Conservation (phyloP, 768 basidiomycete genomes). For the Royoungia palumana region DNA sequence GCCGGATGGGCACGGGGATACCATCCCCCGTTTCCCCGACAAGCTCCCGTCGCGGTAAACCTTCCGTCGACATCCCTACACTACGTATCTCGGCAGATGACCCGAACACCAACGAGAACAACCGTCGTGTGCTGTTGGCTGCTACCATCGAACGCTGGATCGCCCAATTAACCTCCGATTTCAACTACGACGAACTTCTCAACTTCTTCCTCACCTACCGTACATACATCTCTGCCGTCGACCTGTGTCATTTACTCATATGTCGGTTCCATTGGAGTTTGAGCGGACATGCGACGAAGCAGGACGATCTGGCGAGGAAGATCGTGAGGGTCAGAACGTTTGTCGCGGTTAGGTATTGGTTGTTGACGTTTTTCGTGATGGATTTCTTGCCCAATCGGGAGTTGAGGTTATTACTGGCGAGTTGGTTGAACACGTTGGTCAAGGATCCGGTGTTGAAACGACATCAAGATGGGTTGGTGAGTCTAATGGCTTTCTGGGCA, state of each 20-base stretch:
- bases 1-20: conserved; percentile 30
- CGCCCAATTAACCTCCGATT: conserved; percentile 81
- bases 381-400: conserved; percentile 84
- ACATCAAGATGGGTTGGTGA: conserved; percentile 68
- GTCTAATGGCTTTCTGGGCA: conserved; percentile 22
- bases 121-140: conserved; percentile 61
- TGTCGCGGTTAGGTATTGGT: conserved; percentile 87
- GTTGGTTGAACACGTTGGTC: conserved; percentile 78
- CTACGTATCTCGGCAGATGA: conserved; percentile 22
- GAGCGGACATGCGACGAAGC: conserved; percentile 28
- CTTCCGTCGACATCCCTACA: conserved; percentile 27
- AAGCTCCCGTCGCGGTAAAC: conserved; percentile 35
- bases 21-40: conserved; percentile 32
- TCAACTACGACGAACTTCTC: conserved; percentile 83
- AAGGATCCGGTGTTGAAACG: conserved; percentile 67
- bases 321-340: conserved; percentile 88
- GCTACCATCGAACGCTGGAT: conserved; percentile 94
- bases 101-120: conserved; percentile 28
- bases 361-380: conserved; percentile 84
- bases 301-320: conserved; percentile 68
- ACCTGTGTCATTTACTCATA: conserved; percentile 78
- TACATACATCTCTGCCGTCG: conserved; percentile 74
- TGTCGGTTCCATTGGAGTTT: conserved; percentile 90
- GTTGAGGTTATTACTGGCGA: conserved; percentile 65
- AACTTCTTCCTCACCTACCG: conserved; percentile 93